These are phyloP conservation scores for Lizanozyma gosingica DNA, from an alignment of 1,139 yeast genomes.

Conservation along the genomic window DNA sequence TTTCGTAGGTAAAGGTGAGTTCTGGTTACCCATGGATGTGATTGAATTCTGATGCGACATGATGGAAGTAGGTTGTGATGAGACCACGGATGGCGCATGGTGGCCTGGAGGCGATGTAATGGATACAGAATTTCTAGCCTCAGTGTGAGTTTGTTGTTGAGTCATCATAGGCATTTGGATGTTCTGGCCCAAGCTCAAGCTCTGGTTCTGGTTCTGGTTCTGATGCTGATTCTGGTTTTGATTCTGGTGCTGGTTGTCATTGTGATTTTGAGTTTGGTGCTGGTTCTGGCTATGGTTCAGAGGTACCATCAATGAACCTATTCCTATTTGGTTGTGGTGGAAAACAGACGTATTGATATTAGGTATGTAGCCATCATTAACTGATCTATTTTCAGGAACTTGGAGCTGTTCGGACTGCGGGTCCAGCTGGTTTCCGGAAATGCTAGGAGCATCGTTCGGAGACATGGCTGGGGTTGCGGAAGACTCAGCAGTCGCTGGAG, in stretches of 20 bases:
- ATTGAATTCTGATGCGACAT: neutral
- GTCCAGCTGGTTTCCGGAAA: too few relatives aligned
- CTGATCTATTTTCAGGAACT: too few relatives aligned
- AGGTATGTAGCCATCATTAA: too few relatives aligned
- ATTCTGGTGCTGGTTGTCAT: neutral
- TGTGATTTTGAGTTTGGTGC: neutral
- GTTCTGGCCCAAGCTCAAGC: too few relatives aligned
- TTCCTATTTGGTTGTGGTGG: too few relatives aligned
- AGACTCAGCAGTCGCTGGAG: too few relatives aligned
- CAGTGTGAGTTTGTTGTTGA: neutral
- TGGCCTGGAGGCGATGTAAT: neutral
- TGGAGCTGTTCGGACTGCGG: too few relatives aligned
- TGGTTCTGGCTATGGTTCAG: neutral
- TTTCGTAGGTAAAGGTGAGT: neutral
- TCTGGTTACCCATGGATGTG: neutral
- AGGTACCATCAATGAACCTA: too few relatives aligned
- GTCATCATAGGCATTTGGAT: neutral
- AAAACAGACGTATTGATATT: neutral
- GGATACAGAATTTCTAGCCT: neutral
- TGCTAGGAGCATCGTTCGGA: too few relatives aligned
- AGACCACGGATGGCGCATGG: neutral
- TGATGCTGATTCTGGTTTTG: neutral
- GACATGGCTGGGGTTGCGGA: too few relatives aligned
- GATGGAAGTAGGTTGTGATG: neutral
- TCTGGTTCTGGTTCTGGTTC: neutral